A percentile compares a stretch with the other conserved stretches of the same genome.
phyloP scores from a whole-genome alignment of 257 asterid genomes.

The Coffea eugenioides region DNA sequence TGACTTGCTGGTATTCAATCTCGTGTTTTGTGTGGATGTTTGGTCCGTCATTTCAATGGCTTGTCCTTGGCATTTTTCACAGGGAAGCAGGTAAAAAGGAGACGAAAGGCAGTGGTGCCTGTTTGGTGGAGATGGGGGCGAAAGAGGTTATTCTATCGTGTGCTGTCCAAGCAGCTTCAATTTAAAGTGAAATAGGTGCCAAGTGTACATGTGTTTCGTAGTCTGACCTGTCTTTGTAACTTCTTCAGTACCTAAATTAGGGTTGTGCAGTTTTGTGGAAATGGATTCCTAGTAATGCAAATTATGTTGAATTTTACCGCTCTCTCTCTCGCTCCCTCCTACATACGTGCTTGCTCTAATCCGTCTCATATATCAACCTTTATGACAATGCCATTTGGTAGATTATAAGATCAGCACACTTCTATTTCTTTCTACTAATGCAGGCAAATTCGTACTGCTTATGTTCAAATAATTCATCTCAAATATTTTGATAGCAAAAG shows the following conservation, averaged over 20 bases:
- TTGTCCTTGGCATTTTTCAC: conserved; percentile 31
- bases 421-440: neutral
- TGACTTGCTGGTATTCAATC: neutral
- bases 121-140: conserved; percentile 80
- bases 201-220: conserved; percentile 22
- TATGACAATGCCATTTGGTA: neutral
- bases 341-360: neutral
- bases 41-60: neutral
- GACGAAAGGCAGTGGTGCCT: conserved; percentile 44
- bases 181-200: conserved; percentile 25
- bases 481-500: neutral
- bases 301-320: neutral
- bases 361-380: neutral
- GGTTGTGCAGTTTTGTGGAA: neutral
- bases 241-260: neutral
- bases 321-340: neutral
- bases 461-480: neutral
- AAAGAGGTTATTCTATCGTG: conserved; percentile 51
- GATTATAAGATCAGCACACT: neutral
- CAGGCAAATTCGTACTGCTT: neutral
- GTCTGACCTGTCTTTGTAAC: conserved; percentile 4
- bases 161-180: conserved; percentile 47
- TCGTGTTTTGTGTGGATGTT: neutral
- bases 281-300: conserved; percentile 1
- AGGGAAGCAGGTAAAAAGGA: conserved; percentile 49